Evolutionary conservation across 2,329 filamentous ascomycete species (phyloP).

Genomic region (Orbilia quercus): DNA sequence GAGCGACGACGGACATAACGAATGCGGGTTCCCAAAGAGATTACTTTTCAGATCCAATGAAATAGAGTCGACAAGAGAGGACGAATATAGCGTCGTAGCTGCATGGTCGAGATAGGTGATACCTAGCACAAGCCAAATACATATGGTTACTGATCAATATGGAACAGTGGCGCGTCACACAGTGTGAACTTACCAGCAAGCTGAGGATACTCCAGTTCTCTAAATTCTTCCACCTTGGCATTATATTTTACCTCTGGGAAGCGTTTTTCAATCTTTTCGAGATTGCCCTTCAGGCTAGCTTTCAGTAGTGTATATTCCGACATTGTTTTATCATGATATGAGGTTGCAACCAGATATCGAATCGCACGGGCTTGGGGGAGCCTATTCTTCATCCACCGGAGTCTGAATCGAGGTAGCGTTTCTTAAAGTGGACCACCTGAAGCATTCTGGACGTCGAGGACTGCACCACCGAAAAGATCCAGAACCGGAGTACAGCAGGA

Average conservation of each 20-base stretch:
- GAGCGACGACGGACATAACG: slow-evolving; percentile 71
- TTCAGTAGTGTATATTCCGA: slow-evolving; percentile 4
- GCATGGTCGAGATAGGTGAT: slow-evolving; percentile 71
- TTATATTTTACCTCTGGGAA: slow-evolving; percentile 58
- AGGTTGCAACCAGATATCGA: background rate
- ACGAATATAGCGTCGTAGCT: slow-evolving; percentile 70
- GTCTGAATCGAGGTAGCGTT: slow-evolving; percentile 30
- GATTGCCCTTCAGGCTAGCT: slow-evolving; percentile 16
- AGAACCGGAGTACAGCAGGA: slow-evolving; percentile 4
- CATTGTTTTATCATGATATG: slow-evolving; percentile 12
- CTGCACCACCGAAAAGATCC: slow-evolving; percentile 1
- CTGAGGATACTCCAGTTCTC: slow-evolving; percentile 64
- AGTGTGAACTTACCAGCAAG: slow-evolving; percentile 61
- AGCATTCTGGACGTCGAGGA: slow-evolving; percentile 47
- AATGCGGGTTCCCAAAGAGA: slow-evolving; percentile 77
- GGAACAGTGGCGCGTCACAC: background rate
- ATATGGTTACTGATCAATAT: slow-evolving; percentile 39
- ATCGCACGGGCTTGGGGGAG: slow-evolving; percentile 5
- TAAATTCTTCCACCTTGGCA: slow-evolving; percentile 62
- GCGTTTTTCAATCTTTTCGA: slow-evolving; percentile 19
- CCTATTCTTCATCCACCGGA: slow-evolving; percentile 18
- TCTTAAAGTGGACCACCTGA: slow-evolving; percentile 21
- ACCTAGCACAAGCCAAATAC: slow-evolving; percentile 49
- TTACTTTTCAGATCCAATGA: slow-evolving; percentile 68
- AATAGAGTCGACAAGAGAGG: slow-evolving; percentile 70